These are phyloP conservation scores for Vanderwaltozyma tropicalis DNA, from an alignment of 805 yeast genomes.

Conservation along the genomic window DNA sequence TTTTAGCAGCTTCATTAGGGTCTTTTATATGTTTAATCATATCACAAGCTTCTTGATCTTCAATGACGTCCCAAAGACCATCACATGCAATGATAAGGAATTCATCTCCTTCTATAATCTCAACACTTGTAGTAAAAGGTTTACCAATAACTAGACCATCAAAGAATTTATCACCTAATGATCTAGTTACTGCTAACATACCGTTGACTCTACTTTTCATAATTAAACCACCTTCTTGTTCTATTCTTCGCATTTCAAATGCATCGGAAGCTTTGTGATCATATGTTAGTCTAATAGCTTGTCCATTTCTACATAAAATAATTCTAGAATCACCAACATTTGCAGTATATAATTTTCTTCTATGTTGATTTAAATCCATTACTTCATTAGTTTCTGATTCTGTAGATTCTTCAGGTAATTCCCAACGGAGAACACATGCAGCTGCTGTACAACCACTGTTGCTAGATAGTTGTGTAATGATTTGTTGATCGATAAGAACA, in stretches of 20 bases:
- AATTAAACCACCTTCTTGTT: conserved; percentile 73
- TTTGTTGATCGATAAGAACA: conserved; percentile 60
- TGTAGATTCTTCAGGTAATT: conserved; percentile 32
- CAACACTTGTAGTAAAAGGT: conserved; percentile 88
- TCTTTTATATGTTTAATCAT: conserved; percentile 45
- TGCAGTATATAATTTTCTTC: conserved; percentile 78
- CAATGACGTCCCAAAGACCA: conserved; percentile 92
- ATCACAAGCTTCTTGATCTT: conserved; percentile 76
- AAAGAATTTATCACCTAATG: conserved; percentile 89
- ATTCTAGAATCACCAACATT: conserved; percentile 92
- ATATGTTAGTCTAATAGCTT: conserved; percentile 70
- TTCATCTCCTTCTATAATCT: conserved; percentile 52
- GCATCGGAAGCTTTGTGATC: conserved; percentile 89
- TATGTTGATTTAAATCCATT: conserved; percentile 34
- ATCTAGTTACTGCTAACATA: conserved; percentile 85
- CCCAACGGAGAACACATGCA: conserved; percentile 86
- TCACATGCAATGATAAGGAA: conserved; percentile 89
- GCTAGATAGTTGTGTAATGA: conserved; percentile 51
- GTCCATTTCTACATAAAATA: conserved; percentile 64
- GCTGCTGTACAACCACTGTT: conserved; percentile 93
- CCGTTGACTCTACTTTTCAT: conserved; percentile 92
- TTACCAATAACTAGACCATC: conserved; percentile 80
- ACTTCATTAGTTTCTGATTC: conserved; percentile 6
- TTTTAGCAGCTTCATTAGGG: conserved; percentile 57
- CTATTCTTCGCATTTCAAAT: conserved; percentile 65